These are phyloP conservation scores for Strobilomyces dryophilus DNA, from an alignment of 768 basidiomycete genomes.

Conservation along the genomic window DNA sequence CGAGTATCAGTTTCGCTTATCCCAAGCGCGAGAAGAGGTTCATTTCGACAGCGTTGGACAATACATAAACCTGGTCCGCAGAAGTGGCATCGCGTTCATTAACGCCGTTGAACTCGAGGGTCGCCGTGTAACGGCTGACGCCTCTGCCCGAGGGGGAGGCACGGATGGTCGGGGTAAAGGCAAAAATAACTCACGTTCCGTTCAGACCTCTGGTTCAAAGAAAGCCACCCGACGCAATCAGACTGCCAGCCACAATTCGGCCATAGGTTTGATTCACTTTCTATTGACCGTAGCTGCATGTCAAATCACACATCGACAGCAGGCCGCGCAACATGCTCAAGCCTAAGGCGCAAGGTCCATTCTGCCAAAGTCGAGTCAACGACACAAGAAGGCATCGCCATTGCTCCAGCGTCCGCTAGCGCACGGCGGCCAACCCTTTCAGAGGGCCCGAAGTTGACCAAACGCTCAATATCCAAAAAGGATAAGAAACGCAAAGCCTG, in stretches of 20 bases:
- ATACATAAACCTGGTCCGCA: neutral
- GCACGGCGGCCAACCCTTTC: neutral
- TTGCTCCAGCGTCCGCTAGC: neutral
- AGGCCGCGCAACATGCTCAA: neutral
- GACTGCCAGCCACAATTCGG: neutral
- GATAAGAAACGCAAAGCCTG: constrained; percentile 22
- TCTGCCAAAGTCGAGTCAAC: neutral
- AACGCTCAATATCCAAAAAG: neutral
- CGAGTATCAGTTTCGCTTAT: constrained; percentile 14
- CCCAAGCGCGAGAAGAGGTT: neutral
- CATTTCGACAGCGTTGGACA: neutral
- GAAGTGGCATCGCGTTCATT: constrained; percentile 9
- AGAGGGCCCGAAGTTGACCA: neutral
- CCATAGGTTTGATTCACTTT: constrained; percentile 9
- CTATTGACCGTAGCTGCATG: neutral
- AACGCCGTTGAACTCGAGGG: neutral
- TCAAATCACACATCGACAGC: constrained; percentile 2
- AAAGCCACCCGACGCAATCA: neutral
- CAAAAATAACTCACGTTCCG: neutral
- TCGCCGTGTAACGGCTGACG: neutral
- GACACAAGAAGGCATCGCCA: neutral
- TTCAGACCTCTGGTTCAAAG: neutral
- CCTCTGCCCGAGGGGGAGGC: neutral
- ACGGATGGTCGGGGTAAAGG: neutral
- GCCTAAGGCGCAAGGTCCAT: neutral